A percentile compares a stretch with the other conserved stretches of the same genome.
Conservation (phyloP, 495 filamentous ascomycete genomes). For the Tuber melanosporum region DNA sequence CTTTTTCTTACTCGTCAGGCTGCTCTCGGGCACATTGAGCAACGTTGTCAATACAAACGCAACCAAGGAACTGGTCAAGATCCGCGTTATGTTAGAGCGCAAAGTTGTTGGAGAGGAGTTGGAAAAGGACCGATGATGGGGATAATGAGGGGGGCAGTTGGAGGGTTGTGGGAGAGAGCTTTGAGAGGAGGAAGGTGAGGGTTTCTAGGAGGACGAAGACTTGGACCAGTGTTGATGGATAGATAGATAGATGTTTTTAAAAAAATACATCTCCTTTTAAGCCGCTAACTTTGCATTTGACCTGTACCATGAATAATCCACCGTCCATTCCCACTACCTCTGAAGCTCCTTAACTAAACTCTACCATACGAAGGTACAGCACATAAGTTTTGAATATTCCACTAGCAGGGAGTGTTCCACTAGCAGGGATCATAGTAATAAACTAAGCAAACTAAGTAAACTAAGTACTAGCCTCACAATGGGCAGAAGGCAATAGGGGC, state of each 20-base stretch:
- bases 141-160: constrained; percentile 14
- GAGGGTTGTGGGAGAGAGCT: constrained; percentile 25
- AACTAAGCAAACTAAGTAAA: too few relatives aligned
- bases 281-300: neutral
- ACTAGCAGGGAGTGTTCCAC: too few relatives aligned
- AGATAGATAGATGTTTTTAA: neutral
- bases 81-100: constrained; percentile 73
- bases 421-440: too few relatives aligned
- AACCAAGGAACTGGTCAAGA: constrained; percentile 74
- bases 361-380: too few relatives aligned
- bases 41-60: constrained; percentile 53
- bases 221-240: constrained; percentile 9
- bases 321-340: neutral
- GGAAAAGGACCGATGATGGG: constrained; percentile 53
- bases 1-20: constrained; percentile 76
- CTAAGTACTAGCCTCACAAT: too few relatives aligned
- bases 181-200: constrained; percentile 33
- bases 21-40: constrained; percentile 48
- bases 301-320: neutral
- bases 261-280: neutral
- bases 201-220: constrained; percentile 34
- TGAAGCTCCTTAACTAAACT: constrained; percentile 24
- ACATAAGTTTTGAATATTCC: too few relatives aligned
- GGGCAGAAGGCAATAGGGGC: too few relatives aligned
- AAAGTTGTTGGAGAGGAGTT: constrained; percentile 61